Conservation (phyloP, 371 early-diverging fungal species). For the Parasitella parasitica region DNA sequence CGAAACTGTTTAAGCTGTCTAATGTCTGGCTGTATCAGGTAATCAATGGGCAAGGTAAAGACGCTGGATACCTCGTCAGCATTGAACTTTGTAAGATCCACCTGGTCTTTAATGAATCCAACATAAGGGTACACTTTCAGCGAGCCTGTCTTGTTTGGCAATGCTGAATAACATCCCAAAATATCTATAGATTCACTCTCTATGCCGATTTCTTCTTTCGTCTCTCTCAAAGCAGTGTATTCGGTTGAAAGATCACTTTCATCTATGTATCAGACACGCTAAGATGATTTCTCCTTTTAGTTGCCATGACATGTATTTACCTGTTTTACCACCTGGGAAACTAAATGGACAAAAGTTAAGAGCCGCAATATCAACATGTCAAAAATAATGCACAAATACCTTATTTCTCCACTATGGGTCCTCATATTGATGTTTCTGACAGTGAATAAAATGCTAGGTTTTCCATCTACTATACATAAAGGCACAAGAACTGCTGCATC, state of each 20-base stretch:
- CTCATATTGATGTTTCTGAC: slow-evolving; percentile 70
- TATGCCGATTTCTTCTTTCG: slow-evolving; percentile 82
- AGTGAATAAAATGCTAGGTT: slow-evolving; percentile 80
- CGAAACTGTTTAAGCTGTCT: slow-evolving; percentile 59
- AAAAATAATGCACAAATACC: slow-evolving; percentile 30
- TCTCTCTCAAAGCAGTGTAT: slow-evolving; percentile 81
- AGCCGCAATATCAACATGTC: not conserved
- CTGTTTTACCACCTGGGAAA: slow-evolving; percentile 80
- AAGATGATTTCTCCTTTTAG: too few species aligned
- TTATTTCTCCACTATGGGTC: slow-evolving; percentile 80
- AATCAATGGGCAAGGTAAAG: slow-evolving; percentile 69
- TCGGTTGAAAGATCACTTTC: slow-evolving; percentile 52
- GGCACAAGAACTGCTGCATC: slow-evolving; percentile 59
- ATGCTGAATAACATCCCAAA: slow-evolving; percentile 64
- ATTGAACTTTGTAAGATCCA: slow-evolving; percentile 43
- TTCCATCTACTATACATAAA: slow-evolving; percentile 62
- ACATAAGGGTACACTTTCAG: slow-evolving; percentile 78
- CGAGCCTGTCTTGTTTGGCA: slow-evolving; percentile 66
- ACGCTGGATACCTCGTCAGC: slow-evolving; percentile 70
- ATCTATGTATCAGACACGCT: too few species aligned
- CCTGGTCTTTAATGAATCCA: slow-evolving; percentile 54
- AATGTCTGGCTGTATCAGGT: slow-evolving; percentile 57
- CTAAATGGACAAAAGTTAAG: slow-evolving; percentile 27
- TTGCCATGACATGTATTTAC: too few species aligned
- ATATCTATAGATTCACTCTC: slow-evolving; percentile 49